Evolutionary conservation across 2,329 filamentous ascomycete species (phyloP).

Genomic region (Aureobasidium sp.): DNA sequence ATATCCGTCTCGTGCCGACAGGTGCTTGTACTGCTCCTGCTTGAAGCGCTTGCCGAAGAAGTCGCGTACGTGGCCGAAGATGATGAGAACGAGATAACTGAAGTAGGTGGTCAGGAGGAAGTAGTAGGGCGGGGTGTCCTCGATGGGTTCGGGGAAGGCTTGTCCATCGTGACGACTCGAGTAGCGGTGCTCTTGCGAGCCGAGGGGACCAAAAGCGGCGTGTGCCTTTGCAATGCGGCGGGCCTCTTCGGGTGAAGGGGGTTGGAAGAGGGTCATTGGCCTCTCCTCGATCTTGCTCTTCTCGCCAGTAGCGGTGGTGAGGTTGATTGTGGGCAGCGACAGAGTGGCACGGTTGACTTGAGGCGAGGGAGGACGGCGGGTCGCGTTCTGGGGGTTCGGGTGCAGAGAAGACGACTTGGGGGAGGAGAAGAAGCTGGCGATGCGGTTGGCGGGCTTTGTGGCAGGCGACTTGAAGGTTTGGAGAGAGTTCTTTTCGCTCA

Average conservation of each 20-base stretch:
- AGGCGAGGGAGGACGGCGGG: slow-evolving; percentile 55
- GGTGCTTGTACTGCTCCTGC: slow-evolving; percentile 74
- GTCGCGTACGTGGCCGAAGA: slow-evolving; percentile 90
- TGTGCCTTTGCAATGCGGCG: slow-evolving; percentile 68
- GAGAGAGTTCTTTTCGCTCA: slow-evolving; percentile 45
- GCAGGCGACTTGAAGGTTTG: slow-evolving; percentile 19
- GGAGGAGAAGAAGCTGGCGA: slow-evolving; percentile 20
- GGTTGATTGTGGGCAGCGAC: slow-evolving; percentile 80
- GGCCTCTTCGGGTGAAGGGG: slow-evolving; percentile 75
- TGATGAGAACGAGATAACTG: slow-evolving; percentile 91
- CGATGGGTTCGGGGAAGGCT: slow-evolving; percentile 71
- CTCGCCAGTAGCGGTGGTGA: slow-evolving; percentile 76
- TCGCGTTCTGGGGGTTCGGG: slow-evolving; percentile 42
- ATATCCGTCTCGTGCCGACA: slow-evolving; percentile 79
- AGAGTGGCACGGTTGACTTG: slow-evolving; percentile 64
- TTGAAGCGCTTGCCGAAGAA: slow-evolving; percentile 97
- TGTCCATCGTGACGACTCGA: slow-evolving; percentile 79
- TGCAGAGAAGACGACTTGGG: slow-evolving; percentile 18
- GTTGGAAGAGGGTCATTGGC: slow-evolving; percentile 76
- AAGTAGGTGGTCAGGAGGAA: slow-evolving; percentile 97
- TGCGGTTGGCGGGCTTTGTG: slow-evolving; percentile 17
- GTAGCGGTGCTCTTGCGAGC: slow-evolving; percentile 74
- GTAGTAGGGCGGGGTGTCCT: slow-evolving; percentile 95
- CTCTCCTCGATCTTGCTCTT: slow-evolving; percentile 65
- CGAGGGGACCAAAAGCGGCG: slow-evolving; percentile 83